These are phyloP conservation scores for Pleodorina starrii DNA, from an alignment of 139 green algal genomes.

Conservation along the genomic window DNA sequence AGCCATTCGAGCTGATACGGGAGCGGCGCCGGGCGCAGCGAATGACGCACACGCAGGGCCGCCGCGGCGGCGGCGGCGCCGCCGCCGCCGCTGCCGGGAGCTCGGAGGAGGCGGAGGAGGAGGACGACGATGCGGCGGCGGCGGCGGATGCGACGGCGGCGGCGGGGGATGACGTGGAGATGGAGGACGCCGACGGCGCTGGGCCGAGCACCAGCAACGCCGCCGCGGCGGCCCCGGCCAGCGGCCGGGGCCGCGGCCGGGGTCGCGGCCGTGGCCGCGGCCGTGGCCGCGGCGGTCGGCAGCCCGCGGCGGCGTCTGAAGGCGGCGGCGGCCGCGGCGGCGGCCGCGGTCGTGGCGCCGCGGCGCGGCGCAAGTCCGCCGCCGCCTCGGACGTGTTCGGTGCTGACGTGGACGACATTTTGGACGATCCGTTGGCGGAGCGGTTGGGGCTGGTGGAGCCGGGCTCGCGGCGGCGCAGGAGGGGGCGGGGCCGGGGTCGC, in stretches of 20 bases:
- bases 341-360: neutral
- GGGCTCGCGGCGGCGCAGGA: slow-evolving; percentile 25
- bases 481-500: neutral
- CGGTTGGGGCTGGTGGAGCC: slow-evolving; percentile 62
- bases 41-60: neutral
- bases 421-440: slow-evolving; percentile 70
- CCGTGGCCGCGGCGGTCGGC: neutral
- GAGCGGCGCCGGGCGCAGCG: slow-evolving; percentile 19
- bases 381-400: slow-evolving; percentile 55
- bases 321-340: neutral
- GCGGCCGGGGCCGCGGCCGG: neutral
- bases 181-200: neutral
- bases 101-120: neutral
- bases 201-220: slow-evolving; percentile 3
- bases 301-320: neutral
- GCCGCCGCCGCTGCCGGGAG: no score
- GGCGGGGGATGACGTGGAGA: neutral
- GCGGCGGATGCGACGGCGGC: neutral
- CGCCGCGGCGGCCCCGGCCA: neutral
- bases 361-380: neutral
- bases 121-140: neutral
- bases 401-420: slow-evolving; percentile 67
- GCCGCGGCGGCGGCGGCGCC: neutral
- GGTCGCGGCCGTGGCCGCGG: neutral
- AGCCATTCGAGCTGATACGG: slow-evolving; percentile 70